Percentiles rank a stretch among this genome's conserved stretches.
These are phyloP conservation scores for Penicillium maclennaniae DNA, from an alignment of 495 filamentous ascomycete genomes.

Conservation along the genomic window DNA sequence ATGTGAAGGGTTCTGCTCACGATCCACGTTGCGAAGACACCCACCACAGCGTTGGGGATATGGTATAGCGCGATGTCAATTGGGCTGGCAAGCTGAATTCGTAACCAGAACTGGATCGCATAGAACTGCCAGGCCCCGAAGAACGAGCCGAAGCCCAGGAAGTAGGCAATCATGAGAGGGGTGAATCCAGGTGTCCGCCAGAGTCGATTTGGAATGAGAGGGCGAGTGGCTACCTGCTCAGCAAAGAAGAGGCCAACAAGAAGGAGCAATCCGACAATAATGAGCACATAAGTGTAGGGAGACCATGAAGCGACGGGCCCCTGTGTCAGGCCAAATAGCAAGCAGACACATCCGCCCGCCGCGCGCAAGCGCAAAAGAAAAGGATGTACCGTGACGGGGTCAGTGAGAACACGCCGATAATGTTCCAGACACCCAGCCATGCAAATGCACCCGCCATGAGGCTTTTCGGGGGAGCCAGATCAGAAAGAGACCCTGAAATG, in stretches of 20 bases:
- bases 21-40: slow-evolving; percentile 40
- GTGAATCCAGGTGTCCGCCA: slow-evolving; percentile 41
- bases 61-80: slow-evolving; percentile 40
- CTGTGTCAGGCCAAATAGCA: slow-evolving; percentile 29
- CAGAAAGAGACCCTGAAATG: slow-evolving; percentile 40
- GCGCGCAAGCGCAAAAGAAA: slow-evolving; percentile 27
- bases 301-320: slow-evolving; percentile 26
- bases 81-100: slow-evolving; percentile 34
- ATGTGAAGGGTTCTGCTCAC: slow-evolving; percentile 40
- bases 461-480: slow-evolving; percentile 37
- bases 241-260: slow-evolving; percentile 23
- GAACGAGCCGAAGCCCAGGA: slow-evolving; percentile 43
- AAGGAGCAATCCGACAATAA: slow-evolving; percentile 20
- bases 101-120: slow-evolving; percentile 45
- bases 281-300: slow-evolving; percentile 25
- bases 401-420: slow-evolving; percentile 35
- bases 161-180: slow-evolving; percentile 40
- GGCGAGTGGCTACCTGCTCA: slow-evolving; percentile 20
- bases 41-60: slow-evolving; percentile 40
- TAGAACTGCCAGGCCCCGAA: slow-evolving; percentile 48
- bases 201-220: slow-evolving; percentile 25
- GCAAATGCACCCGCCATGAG: slow-evolving; percentile 41
- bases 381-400: slow-evolving; percentile 28
- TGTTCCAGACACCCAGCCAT: slow-evolving; percentile 41
- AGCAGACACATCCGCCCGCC: slow-evolving; percentile 25